A percentile compares a stretch with the other conserved stretches of the same genome.
Conservation (phyloP, 2,329 filamentous ascomycete genomes). For the Fusarium phyllophilum region DNA sequence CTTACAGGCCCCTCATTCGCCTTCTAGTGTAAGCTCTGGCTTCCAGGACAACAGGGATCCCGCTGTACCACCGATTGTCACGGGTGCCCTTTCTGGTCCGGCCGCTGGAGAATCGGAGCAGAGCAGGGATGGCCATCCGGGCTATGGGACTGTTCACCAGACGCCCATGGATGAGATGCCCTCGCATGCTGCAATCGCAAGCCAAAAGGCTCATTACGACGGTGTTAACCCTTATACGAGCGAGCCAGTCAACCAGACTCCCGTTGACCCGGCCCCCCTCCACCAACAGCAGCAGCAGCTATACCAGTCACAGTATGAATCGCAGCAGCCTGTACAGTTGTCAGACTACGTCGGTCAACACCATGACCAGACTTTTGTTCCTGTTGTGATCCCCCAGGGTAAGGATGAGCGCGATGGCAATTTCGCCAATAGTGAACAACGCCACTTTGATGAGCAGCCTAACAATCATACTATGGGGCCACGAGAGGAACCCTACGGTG, state of each 20-base stretch:
- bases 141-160: slow-evolving; percentile 59
- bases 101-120: slow-evolving; percentile 46
- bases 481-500: slow-evolving; percentile 11
- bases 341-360: slow-evolving; percentile 30
- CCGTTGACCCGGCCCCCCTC: slow-evolving; percentile 7
- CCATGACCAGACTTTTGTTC: slow-evolving; percentile 30
- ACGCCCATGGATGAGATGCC: slow-evolving; percentile 60
- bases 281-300: slow-evolving; percentile 27
- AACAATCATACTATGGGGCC: slow-evolving; percentile 17
- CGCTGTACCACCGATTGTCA: slow-evolving; percentile 68
- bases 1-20: slow-evolving; percentile 81
- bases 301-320: slow-evolving; percentile 12
- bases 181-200: slow-evolving; percentile 61
- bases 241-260: slow-evolving; percentile 50
- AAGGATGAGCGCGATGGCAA: slow-evolving; percentile 21
- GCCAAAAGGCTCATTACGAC: slow-evolving; percentile 62
- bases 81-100: slow-evolving; percentile 60
- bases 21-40: slow-evolving; percentile 83
- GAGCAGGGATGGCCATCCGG: slow-evolving; percentile 47
- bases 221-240: slow-evolving; percentile 68
- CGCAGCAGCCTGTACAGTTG: slow-evolving; percentile 27
- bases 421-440: slow-evolving; percentile 8
- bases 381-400: slow-evolving; percentile 33
- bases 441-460: slow-evolving; percentile 9
- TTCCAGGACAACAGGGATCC: slow-evolving; percentile 62